Base-by-base conservation (phyloP, 768 basidiomycete genomes). In the Boletus bicolor region DNA sequence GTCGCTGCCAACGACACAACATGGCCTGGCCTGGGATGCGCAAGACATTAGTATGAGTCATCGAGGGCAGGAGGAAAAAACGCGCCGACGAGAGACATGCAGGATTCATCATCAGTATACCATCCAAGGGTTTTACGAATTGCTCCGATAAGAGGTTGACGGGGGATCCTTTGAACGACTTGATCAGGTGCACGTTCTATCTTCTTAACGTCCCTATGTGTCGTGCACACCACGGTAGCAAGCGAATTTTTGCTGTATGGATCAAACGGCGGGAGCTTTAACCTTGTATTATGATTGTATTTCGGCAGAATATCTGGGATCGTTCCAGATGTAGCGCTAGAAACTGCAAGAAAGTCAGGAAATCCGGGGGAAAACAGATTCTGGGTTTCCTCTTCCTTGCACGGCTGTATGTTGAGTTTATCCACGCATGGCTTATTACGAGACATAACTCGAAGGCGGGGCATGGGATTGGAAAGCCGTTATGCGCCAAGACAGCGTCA, bases 351-450 rank as follows among this genome's bases (percentile, higher is more conserved):
- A 38, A 39, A 50, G 17, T 49, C 42, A 1, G 65, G 64, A 10
- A 66, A 34, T 17, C 64, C 65, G 2, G 64, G 65, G 10, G 64
- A 42, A 49, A 66, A 55, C 49, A 66, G 44, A 26, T 66, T 30
- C n/a, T 14, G 11, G 37, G 66, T 55, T 4, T 66, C 55, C 19
- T 43, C 44, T 30, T 66, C 58, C 34, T 54, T 66, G 57, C 64
- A 66, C 24, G 60, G 65, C 4, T 17, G 34, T 14, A 5, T 43
- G n/a, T 61, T 37, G 34, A 66, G 66, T 28, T 54, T 66, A 2
- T 39, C 39, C 0, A 57, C 15, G 26, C 57, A 66, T 1, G 61
- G 62, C 35, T 52, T 46, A 55, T n/a, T 19, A 19, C 19, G 19
- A 19, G 19, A 19, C 19, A 19, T 19, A 19, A 19, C 19, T 19